These are phyloP conservation scores for Plasmodium vivax DNA, from an alignment of 169 alveolate genomes.

Conservation along the genomic window DNA sequence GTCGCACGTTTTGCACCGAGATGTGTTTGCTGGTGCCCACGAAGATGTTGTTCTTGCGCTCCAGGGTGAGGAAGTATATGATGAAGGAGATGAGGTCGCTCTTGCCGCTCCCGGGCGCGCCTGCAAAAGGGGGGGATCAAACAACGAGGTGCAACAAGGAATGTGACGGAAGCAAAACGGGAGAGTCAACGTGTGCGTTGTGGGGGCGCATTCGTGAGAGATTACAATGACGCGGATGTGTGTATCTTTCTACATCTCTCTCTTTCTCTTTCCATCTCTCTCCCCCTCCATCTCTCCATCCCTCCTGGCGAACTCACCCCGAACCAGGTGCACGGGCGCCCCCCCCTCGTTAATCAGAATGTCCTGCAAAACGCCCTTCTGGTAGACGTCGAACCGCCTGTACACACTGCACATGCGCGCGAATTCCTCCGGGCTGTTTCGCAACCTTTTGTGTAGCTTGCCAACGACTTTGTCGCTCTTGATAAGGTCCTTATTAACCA, in stretches of 20 bases:
- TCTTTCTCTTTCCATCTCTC: background rate
- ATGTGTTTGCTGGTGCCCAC: slow-evolving; percentile 62
- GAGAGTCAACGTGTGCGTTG: background rate
- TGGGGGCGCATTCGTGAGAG: background rate
- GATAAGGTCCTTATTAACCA: slow-evolving; percentile 23
- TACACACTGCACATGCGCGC: slow-evolving; percentile 26
- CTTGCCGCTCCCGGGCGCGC: slow-evolving; percentile 73
- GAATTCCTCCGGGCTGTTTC: slow-evolving; percentile 25
- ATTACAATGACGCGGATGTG: background rate
- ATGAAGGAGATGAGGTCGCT: slow-evolving; percentile 48
- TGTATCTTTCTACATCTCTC: background rate
- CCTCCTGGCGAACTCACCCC: slow-evolving; percentile 16
- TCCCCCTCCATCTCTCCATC: no score
- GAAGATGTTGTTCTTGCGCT: slow-evolving; percentile 40
- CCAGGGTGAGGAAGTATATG: slow-evolving; percentile 32
- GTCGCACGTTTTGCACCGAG: slow-evolving; percentile 47
- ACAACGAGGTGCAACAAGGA: background rate
- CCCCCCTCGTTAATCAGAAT: slow-evolving; percentile 9
- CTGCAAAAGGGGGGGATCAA: background rate
- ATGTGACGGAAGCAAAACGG: background rate
- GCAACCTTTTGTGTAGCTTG: slow-evolving; percentile 12
- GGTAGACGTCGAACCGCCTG: slow-evolving; percentile 58
- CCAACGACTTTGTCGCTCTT: slow-evolving; percentile 39
- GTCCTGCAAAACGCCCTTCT: slow-evolving; percentile 28
- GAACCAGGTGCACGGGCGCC: slow-evolving; percentile 37